Evolutionary conservation across 1,139 yeast species (phyloP).

Genomic region (Pichia sp.): DNA sequence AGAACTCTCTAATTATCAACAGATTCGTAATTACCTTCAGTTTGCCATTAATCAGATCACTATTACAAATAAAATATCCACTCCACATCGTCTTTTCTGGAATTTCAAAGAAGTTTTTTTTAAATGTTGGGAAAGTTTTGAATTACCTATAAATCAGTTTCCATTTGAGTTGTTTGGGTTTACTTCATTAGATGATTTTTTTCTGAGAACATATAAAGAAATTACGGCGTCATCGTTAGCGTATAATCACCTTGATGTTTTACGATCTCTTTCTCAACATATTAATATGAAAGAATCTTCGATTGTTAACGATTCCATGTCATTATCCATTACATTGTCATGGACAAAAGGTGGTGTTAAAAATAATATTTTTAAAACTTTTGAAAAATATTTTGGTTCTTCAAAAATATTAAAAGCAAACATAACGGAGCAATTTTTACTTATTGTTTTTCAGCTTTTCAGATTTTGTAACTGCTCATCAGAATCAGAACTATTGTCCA

Average conservation of each 20-base stretch:
- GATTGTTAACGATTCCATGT: constrained; percentile 25
- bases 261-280: constrained; percentile 15
- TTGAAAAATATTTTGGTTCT: constrained; percentile 9
- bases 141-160: constrained; percentile 31
- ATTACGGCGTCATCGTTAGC: constrained; percentile 36
- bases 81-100: constrained; percentile 30
- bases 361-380: constrained; percentile 12
- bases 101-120: constrained; percentile 26
- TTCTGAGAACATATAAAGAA: constrained; percentile 32
- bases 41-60: constrained; percentile 29
- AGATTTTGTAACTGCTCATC: constrained; percentile 34
- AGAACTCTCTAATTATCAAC: constrained; percentile 35
- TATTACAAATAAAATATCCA: constrained; percentile 14
- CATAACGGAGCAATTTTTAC: constrained; percentile 29
- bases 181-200: constrained; percentile 28
- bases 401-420: constrained; percentile 11
- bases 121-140: constrained; percentile 39
- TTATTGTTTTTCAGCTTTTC: constrained; percentile 33
- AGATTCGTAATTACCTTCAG: constrained; percentile 33
- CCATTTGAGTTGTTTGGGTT: constrained; percentile 39
- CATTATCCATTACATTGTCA: constrained; percentile 23
- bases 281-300: constrained; percentile 7
- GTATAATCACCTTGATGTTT: constrained; percentile 15
- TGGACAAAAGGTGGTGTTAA: constrained; percentile 19
- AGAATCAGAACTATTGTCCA: constrained; percentile 6